phyloP scores from a whole-genome alignment of 2,329 filamentous ascomycete species.

The Metarhizium sp. region DNA sequence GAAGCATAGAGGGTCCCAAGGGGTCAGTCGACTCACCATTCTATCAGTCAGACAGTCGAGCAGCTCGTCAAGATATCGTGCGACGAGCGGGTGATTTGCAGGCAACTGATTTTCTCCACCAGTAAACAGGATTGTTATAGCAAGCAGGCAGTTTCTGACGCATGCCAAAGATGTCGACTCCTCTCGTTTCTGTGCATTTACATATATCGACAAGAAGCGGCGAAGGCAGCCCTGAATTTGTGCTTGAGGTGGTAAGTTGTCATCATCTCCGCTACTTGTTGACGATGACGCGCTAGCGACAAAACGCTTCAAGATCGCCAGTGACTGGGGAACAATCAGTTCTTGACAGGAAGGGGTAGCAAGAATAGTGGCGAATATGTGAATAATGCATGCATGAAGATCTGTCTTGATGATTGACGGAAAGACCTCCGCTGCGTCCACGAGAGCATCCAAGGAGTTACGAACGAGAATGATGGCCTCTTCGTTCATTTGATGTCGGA shows the following conservation, averaged over 20 bases:
- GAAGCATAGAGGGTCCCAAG: background rate
- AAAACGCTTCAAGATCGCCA: slow-evolving; percentile 89
- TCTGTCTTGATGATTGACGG: slow-evolving; percentile 95
- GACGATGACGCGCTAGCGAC: slow-evolving; percentile 60
- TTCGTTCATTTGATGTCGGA: slow-evolving; percentile 72
- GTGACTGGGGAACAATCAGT: slow-evolving; percentile 76
- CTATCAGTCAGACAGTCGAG: slow-evolving; percentile 74
- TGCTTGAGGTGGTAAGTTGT: slow-evolving; percentile 43
- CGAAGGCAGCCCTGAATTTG: slow-evolving; percentile 77
- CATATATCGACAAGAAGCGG: slow-evolving; percentile 72
- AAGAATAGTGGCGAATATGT: slow-evolving; percentile 91
- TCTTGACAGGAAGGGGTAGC: slow-evolving; percentile 78
- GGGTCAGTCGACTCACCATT: slow-evolving; percentile 42
- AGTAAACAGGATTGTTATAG: slow-evolving; percentile 81
- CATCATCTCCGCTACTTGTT: slow-evolving; percentile 25
- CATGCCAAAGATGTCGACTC: slow-evolving; percentile 68
- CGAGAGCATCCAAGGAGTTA: slow-evolving; percentile 74
- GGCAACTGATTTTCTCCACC: slow-evolving; percentile 65
- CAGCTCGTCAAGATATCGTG: slow-evolving; percentile 68
- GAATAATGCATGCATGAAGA: slow-evolving; percentile 89
- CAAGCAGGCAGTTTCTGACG: slow-evolving; percentile 87
- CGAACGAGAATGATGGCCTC: slow-evolving; percentile 76
- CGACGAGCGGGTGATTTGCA: slow-evolving; percentile 64
- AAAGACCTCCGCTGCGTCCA: slow-evolving; percentile 92
- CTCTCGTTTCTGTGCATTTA: slow-evolving; percentile 67